Evolutionary conservation across 2,329 filamentous ascomycete genomes (phyloP), one percentile per base, ranked within the genome.

Genomic region (Pezicula neosporulosa): DNA sequence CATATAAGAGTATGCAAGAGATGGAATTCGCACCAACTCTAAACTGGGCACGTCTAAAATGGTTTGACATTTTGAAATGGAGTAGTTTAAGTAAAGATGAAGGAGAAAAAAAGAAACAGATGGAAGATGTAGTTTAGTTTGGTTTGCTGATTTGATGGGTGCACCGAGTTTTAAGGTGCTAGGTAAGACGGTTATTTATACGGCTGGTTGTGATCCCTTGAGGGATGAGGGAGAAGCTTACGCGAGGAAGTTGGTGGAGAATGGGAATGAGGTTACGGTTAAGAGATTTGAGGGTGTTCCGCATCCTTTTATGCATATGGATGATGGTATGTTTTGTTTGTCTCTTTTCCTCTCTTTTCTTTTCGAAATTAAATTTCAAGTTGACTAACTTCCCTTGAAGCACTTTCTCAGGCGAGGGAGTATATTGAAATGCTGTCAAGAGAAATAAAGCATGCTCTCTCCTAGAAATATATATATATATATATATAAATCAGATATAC

Each of bases 241-340:
- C 53, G 75, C 65, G 0, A 60, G 61, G 55, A 67, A 69, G 56
- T 56, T 78, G 50, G 61, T 73, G 9, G 67, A 72, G 53, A 62
- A 65, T n/a, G 75, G 75, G 2, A 72, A 71, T 52, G 69, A 74
- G 56, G 74, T 77, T 21, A 71, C 70, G 1, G 54, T 73, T 52
- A 72, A 71, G 59, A 62, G 75, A n/a, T 78, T 76, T 54, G 56
- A 63, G 1, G 75, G 75, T 0, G 71, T 75, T 30, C 76, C 76
- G 9, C 76, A 78, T 54, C 72, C 72, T 0, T 78, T 77, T 56
- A 74, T 75, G 72, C 73, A 76, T 57, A 76, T 76, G 73, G 72
- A 68, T 56, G 37, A 28, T 5, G 44, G 42, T 44, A 44, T 24
- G 42, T 44, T 39, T 19, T 13, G 3, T 39, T 19, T 13, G 3